Evolutionary conservation across 768 basidiomycete genomes (phyloP), one percentile per base, ranked within the genome.

Genomic region (Lactifluus rugatus): DNA sequence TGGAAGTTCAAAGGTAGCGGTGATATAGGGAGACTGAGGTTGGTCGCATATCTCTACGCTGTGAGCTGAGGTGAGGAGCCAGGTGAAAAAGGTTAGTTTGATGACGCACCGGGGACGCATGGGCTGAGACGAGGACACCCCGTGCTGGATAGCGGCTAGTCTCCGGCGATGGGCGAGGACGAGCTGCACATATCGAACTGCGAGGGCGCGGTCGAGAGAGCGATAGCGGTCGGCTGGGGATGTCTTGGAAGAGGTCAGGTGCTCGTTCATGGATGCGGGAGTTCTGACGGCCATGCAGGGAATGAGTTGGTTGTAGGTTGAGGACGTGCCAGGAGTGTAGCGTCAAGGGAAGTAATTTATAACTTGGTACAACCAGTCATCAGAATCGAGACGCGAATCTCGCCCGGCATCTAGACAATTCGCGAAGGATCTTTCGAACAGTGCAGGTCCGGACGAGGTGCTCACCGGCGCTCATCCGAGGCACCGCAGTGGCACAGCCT

Each of bases 1-100:
- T 5, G 82, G 81, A 1, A 81, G 68, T 63, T 82, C 83, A 56
- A 83, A 79, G 6, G 75, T 74, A 10, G 78, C 80, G 2, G 76
- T 79, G 26, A 81, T 74, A 19, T 63, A 57, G 60, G 76, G 75
- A n/a, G 65, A 64, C 1, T 73, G 71, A 16, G 70, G 61, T 51
- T 75, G 71, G 64, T 80, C 78, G 52, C 76, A 70, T 2, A 82
- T 54, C 61, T 83, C 75, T 71, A 82, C 64, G 45, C 74, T 76
- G 52, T 10, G n/a, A 32, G 41, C 17, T 10, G 25, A 13, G 23
- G 36, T 57, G 3, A 62, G 57, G 17, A 36, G 2, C 23, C 6
- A 48, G 25, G 17, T 17, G 10, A 23, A 2, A 8, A 19, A 23
- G 39, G 17, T n/a, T 17, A 14, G 16, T 14, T 16, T 23, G 13